These are phyloP conservation scores for Anthracocystis setariae DNA, from an alignment of 1,284 basidiomycete species.

Conservation along the genomic window DNA sequence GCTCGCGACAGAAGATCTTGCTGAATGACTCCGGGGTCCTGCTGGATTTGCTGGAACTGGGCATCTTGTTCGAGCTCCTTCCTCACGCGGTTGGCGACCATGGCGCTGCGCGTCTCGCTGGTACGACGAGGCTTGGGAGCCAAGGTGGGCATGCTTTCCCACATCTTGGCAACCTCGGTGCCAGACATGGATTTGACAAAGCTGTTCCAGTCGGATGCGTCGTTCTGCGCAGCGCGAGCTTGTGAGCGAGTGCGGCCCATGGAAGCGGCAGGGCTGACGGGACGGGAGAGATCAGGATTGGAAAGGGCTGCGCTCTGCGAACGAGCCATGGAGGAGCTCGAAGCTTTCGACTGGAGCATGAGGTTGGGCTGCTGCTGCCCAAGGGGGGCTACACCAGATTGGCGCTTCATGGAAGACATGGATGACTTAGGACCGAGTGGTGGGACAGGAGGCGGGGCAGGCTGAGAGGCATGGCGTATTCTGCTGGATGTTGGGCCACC, in stretches of 20 bases:
- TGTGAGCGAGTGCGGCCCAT: slow-evolving; percentile 22
- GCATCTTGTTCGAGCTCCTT: slow-evolving; percentile 61
- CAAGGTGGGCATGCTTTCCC: slow-evolving; percentile 48
- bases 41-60: slow-evolving; percentile 49
- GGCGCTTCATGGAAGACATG: slow-evolving; percentile 20
- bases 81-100: slow-evolving; percentile 49
- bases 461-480: slow-evolving; percentile 18
- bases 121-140: slow-evolving; percentile 26
- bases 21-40: slow-evolving; percentile 46
- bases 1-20: slow-evolving; percentile 57
- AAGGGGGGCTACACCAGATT: slow-evolving; percentile 48
- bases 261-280: slow-evolving; percentile 44
- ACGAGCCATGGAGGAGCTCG: slow-evolving; percentile 13
- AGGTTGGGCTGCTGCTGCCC: slow-evolving; percentile 48
- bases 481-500: slow-evolving; percentile 31
- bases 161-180: slow-evolving; percentile 53
- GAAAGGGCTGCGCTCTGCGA: slow-evolving; percentile 3
- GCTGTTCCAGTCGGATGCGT: slow-evolving; percentile 55
- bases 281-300: slow-evolving; percentile 23
- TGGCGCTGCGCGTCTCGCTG: slow-evolving; percentile 37
- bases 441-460: slow-evolving; percentile 39
- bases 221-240: slow-evolving; percentile 15
- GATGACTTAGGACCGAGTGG: slow-evolving; percentile 27
- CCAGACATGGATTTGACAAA: slow-evolving; percentile 60
- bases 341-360: slow-evolving; percentile 27